phyloP scores from a whole-genome alignment of 2,329 filamentous ascomycete species.

The Monosporascus sp. region DNA sequence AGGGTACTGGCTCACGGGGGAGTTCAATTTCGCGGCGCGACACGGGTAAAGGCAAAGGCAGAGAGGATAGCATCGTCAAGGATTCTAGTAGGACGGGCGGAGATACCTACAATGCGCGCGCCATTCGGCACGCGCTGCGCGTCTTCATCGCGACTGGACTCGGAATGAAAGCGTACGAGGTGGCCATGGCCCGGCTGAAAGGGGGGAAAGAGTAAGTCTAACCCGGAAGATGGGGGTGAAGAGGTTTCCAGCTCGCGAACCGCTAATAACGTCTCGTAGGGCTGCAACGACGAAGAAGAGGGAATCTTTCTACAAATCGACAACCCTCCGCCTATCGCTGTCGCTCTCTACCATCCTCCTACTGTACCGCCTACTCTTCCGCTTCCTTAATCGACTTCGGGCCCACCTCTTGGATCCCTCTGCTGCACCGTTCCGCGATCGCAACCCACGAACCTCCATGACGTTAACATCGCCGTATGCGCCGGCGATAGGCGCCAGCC shows the following conservation, averaged over 20 bases:
- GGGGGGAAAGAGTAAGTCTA: slow-evolving; percentile 39
- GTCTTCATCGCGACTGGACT: slow-evolving; percentile 62
- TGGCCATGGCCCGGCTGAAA: slow-evolving; percentile 44
- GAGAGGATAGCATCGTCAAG: slow-evolving; percentile 10
- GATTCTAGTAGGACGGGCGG: slow-evolving; percentile 25
- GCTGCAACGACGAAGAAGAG: slow-evolving; percentile 32
- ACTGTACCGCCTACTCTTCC: slow-evolving; percentile 82
- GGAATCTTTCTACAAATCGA: slow-evolving; percentile 55
- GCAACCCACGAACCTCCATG: slow-evolving; percentile 71
- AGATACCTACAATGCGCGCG: slow-evolving; percentile 65
- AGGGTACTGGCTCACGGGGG: slow-evolving; percentile 27
- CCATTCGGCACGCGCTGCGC: slow-evolving; percentile 64
- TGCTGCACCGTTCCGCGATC: slow-evolving; percentile 71
- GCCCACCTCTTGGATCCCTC: slow-evolving; percentile 73
- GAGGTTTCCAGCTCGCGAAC: slow-evolving; percentile 1
- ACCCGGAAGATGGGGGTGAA: neutral
- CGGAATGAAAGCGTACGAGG: slow-evolving; percentile 58
- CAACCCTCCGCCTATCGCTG: slow-evolving; percentile 71
- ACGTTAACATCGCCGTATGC: slow-evolving; percentile 78
- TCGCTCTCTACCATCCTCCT: slow-evolving; percentile 82
- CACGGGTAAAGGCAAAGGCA: slow-evolving; percentile 27
- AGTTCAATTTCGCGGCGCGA: slow-evolving; percentile 11
- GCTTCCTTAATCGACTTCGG: slow-evolving; percentile 79
- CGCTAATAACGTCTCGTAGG: slow-evolving; percentile 13
- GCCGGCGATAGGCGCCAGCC: slow-evolving; percentile 82